Evolutionary conservation across 345 rosid genomes (phyloP).

Genomic region (Heritiera littoralis): DNA sequence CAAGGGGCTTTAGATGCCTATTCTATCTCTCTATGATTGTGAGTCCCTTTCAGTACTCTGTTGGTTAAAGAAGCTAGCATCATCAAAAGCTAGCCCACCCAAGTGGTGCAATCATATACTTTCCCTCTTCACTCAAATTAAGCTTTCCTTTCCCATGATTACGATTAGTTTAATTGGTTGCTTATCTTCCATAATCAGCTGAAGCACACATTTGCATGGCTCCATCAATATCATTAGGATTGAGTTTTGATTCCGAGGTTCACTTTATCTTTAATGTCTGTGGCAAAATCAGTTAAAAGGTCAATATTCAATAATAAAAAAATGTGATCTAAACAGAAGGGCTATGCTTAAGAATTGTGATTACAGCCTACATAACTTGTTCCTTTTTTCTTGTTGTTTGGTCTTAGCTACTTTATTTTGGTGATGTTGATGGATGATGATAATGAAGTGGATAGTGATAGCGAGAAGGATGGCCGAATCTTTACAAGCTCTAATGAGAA

Average conservation of each 20-base stretch:
- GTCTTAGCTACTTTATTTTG: constrained; percentile 25
- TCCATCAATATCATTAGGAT: constrained; percentile 18
- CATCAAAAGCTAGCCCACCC: constrained; percentile 40
- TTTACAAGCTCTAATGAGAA: constrained; percentile 28
- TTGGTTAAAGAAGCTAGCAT: constrained; percentile 43
- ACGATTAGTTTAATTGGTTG: constrained; percentile 1
- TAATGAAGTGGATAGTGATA: constrained; percentile 26
- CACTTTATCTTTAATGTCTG: not conserved
- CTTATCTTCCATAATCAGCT: constrained; percentile 1
- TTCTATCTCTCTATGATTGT: constrained; percentile 59
- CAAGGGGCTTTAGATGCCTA: constrained; percentile 43
- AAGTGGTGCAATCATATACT: constrained; percentile 35
- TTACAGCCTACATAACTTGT: not conserved
- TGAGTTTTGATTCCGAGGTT: constrained; percentile 8
- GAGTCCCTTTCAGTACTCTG: constrained; percentile 49
- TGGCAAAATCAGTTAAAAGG: not conserved
- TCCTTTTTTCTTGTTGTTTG: constrained; percentile 14
- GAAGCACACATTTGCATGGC: constrained; percentile 17
- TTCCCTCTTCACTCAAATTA: constrained; percentile 20
- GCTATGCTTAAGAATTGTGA: constrained; percentile 8
- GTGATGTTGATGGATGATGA: constrained; percentile 38
- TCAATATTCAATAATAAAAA: not conserved
- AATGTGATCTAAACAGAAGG: constrained; percentile 2
- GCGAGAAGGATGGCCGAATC: constrained; percentile 26
- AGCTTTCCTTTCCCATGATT: constrained; percentile 23